Percentiles rank a stretch among this genome's conserved stretches.
Conservation (phyloP, 352 stramenopile species). For the Phytophthora sojae region DNA sequence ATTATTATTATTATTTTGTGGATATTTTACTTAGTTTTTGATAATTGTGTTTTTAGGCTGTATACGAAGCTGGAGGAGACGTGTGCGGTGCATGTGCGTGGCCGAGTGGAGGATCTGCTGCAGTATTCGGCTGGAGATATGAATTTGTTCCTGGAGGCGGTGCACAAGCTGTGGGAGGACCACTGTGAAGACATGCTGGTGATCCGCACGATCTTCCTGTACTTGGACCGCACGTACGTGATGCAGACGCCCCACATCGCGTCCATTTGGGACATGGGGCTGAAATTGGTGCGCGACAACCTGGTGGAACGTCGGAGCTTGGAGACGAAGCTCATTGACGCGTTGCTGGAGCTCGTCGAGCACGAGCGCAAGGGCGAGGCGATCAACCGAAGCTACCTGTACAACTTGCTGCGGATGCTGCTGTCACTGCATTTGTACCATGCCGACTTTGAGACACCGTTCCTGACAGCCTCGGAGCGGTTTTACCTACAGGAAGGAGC, state of each 20-base stretch:
- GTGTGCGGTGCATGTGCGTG: slow-evolving; percentile 70
- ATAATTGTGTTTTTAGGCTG: slow-evolving; percentile 32
- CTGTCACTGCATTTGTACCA: slow-evolving; percentile 88
- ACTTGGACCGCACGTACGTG: slow-evolving; percentile 92
- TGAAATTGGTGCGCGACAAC: slow-evolving; percentile 74
- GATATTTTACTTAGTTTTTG: not conserved
- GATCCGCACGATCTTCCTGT: slow-evolving; percentile 95
- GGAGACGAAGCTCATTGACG: slow-evolving; percentile 74
- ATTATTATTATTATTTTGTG: not conserved
- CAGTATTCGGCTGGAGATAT: slow-evolving; percentile 66
- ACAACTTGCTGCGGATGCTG: slow-evolving; percentile 87
- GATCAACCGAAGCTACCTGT: slow-evolving; percentile 85
- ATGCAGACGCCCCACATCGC: slow-evolving; percentile 85
- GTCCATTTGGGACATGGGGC: slow-evolving; percentile 93
- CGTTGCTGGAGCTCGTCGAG: slow-evolving; percentile 87
- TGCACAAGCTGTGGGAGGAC: slow-evolving; percentile 89
- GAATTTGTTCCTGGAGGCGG: slow-evolving; percentile 75
- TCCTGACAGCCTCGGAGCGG: slow-evolving; percentile 84
- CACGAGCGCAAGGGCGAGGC: slow-evolving; percentile 88
- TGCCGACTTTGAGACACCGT: slow-evolving; percentile 85
- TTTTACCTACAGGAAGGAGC: slow-evolving; percentile 91
- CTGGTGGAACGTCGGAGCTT: slow-evolving; percentile 62
- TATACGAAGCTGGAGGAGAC: slow-evolving; percentile 77
- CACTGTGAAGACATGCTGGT: slow-evolving; percentile 94
- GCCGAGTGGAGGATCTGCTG: slow-evolving; percentile 68